Evolutionary conservation across 2,329 filamentous ascomycete species (phyloP).

Genomic region (Proliferodiscus dingleyae): DNA sequence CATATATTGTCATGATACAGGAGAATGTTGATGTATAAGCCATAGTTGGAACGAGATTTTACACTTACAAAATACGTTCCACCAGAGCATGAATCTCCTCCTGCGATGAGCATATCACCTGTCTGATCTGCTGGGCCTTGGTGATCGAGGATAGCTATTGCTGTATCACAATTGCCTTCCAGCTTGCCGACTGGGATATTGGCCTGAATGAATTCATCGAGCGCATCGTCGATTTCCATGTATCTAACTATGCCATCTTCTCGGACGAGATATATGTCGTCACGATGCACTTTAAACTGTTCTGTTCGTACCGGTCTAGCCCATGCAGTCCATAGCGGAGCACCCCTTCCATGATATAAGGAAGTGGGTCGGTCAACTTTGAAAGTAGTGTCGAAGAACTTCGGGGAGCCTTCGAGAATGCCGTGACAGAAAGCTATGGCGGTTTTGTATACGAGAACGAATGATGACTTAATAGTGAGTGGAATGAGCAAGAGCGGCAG

Average conservation of each 20-base stretch:
- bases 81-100: constrained; percentile 67
- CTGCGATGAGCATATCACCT: constrained; percentile 45
- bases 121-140: constrained; percentile 49
- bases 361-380: constrained; percentile 37
- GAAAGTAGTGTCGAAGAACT: constrained; percentile 42
- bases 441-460: constrained; percentile 60
- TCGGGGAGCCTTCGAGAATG: constrained; percentile 46
- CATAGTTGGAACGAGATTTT: background rate
- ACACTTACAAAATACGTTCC: constrained; percentile 52
- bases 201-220: constrained; percentile 48
- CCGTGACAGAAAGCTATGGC: constrained; percentile 53
- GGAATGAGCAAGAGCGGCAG: constrained; percentile 69
- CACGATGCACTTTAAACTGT: constrained; percentile 58
- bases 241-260: constrained; percentile 81
- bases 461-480: constrained; percentile 64
- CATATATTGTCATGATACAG: no score
- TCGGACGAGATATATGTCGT: constrained; percentile 79
- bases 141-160: constrained; percentile 63
- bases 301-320: constrained; percentile 64
- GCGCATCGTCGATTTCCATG: constrained; percentile 57
- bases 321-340: constrained; percentile 78
- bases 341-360: constrained; percentile 42
- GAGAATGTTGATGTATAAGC: background rate
- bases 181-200: constrained; percentile 59
- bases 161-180: constrained; percentile 70